These are phyloP conservation scores for Solanum tarapatanum DNA, from an alignment of 257 asterid species.

Conservation along the genomic window DNA sequence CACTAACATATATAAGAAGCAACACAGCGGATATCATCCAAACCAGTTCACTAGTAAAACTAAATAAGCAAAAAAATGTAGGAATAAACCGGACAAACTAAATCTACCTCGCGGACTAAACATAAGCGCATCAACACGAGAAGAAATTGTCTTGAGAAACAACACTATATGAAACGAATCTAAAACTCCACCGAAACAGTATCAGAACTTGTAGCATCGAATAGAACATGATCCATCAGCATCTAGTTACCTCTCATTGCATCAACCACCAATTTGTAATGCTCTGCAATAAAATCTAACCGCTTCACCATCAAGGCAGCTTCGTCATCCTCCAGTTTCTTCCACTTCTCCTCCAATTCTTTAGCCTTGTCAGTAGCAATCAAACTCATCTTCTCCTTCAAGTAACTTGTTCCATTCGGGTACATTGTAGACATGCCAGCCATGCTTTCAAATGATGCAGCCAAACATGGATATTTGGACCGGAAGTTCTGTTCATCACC, in stretches of 20 bases:
- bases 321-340: conserved; percentile 27
- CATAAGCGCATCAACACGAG: background rate
- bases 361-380: conserved; percentile 32
- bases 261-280: conserved; percentile 17
- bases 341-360: conserved; percentile 60
- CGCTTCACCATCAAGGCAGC: conserved; percentile 21
- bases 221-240: background rate
- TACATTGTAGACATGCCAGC: background rate
- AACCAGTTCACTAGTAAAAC: too few species aligned
- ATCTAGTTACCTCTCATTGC: conserved; percentile 1
- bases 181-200: too few species aligned
- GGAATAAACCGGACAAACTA: too few species aligned
- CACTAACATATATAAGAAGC: background rate
- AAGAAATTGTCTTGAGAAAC: background rate
- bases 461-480: conserved; percentile 28
- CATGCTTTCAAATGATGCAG: conserved; percentile 12
- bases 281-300: conserved; percentile 28
- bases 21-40: too few species aligned
- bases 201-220: background rate
- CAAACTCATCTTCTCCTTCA: conserved; percentile 24
- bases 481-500: conserved; percentile 5
- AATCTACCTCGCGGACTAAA: background rate
- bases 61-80: too few species aligned
- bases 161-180: too few species aligned
- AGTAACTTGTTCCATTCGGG: conserved; percentile 1